Conservation (phyloP, 768 basidiomycete species). For the Suillus clintonianus region DNA sequence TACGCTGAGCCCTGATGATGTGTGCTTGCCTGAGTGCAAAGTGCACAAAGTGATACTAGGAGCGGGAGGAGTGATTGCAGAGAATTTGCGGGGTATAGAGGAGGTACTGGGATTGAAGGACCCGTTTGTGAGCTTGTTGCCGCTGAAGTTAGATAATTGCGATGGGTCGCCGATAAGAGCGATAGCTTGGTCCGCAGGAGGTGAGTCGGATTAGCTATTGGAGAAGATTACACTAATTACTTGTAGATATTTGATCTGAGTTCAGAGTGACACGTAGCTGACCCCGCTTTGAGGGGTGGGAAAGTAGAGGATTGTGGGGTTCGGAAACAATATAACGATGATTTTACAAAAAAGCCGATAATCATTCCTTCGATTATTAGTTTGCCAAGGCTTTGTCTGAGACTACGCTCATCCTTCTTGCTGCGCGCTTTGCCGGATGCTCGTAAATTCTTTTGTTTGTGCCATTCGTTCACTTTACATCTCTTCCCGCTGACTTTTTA, state of each 20-base stretch:
- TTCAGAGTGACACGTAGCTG: neutral
- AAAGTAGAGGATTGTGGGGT: neutral
- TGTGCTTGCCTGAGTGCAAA: conserved; percentile 38
- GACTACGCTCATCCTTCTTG: neutral
- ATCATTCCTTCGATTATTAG: neutral
- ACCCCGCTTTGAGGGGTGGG: neutral
- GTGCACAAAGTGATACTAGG: conserved; percentile 64
- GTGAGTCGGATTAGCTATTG: neutral
- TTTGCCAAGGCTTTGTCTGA: neutral
- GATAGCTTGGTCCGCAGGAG: conserved; percentile 45
- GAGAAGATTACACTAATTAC: neutral
- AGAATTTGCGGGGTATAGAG: conserved; percentile 65
- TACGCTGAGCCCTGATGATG: conserved; percentile 64
- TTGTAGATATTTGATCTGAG: neutral
- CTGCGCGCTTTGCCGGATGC: conserved; percentile 1
- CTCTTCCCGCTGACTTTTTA: neutral
- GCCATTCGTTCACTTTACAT: neutral
- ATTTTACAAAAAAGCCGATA: conserved; percentile 3
- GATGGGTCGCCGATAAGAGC: conserved; percentile 73
- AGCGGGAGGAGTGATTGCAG: conserved; percentile 63
- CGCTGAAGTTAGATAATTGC: conserved; percentile 54
- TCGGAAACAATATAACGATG: neutral
- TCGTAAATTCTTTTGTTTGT: neutral
- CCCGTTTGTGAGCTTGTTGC: conserved; percentile 55
- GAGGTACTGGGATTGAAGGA: conserved; percentile 32